Evolutionary conservation across 2,329 filamentous ascomycete species (phyloP), one percentile per base, ranked within the genome.

Genomic region (Penicillium sp.): DNA sequence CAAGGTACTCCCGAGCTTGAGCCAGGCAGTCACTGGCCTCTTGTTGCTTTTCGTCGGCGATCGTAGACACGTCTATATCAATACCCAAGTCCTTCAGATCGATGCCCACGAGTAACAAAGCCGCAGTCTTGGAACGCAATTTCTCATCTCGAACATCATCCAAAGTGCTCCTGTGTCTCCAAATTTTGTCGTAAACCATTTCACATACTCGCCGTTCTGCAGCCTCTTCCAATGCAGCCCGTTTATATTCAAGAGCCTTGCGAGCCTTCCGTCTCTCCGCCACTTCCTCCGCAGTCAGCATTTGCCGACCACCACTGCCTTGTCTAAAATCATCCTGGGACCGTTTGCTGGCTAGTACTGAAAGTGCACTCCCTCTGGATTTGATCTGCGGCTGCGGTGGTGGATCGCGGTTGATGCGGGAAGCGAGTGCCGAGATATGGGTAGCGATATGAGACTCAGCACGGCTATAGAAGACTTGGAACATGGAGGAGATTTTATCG

Each of bases 131-230:
- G 10, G 95, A 99, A 33, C 95, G 88, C 55, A 99, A 83, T 75
- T 96, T 97, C 72, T 96, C 93, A 74, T 99, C 95, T 72, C 94
- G 87, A 13, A 95, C 93, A 77, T 97, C 94, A 73, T 99, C 95
- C 71, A 98, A 89, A 0, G 94, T 96, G 74, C 86, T 95, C 62
- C 90, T 88, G 76, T 99, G 95, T 51, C 93, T 88, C 85, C 94
- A 99, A 74, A 99, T 92, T 67, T 91, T 89, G 61, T 89, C 85
- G 73, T 98, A 98, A 50, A 94, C 89, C 57, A 89, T 88, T 74
- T 96, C 92, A 73, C 92, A 96, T 12, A 93, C 86, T 65, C 91
- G 87, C 66, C 91, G 87, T 75, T 99, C 95, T 0, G 98, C 91
- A 4, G 93, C 92, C 77, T 99, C 95, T 77, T 99, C 94, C 33